Conservation (phyloP, 805 yeast genomes). For the Candida ponderosae region DNA sequence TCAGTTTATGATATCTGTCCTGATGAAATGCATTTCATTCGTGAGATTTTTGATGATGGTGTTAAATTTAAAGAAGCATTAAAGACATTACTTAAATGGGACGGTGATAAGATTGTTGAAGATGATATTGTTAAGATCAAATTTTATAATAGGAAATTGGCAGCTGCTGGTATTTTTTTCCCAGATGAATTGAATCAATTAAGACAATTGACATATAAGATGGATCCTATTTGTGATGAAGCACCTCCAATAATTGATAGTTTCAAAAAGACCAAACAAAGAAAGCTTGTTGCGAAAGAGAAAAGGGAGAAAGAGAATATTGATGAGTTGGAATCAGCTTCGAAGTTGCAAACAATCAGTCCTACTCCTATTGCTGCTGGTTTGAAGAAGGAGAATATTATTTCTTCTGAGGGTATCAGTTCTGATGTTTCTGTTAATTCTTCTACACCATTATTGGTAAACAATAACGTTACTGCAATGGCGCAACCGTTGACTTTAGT, state of each 20-base stretch:
- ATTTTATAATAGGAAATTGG: conserved; percentile 39
- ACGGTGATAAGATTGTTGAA: conserved; percentile 14
- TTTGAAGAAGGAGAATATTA: no score
- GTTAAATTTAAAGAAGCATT: conserved; percentile 15
- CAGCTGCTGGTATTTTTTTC: conserved; percentile 32
- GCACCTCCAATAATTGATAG: conserved; percentile 19
- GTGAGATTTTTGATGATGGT: conserved; percentile 11
- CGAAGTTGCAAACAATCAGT: no score
- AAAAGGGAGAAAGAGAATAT: no score
- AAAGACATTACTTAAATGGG: conserved; percentile 7
- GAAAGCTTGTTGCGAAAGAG: not conserved
- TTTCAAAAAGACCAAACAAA: conserved; percentile 14
- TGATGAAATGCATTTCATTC: conserved; percentile 22
- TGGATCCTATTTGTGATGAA: conserved; percentile 18
- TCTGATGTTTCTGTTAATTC: no score
- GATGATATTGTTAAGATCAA: conserved; percentile 24
- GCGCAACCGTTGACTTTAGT: no score
- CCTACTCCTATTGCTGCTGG: no score
- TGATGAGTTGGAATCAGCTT: no score
- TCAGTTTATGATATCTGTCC: conserved; percentile 22
- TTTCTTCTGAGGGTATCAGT: no score
- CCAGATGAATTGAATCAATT: conserved; percentile 24
- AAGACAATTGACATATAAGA: conserved; percentile 17
- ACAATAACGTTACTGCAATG: no score
- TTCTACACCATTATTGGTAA: no score